Evolutionary conservation across 2,329 filamentous ascomycete genomes (phyloP).

Genomic region (Cyphellophora europaea): DNA sequence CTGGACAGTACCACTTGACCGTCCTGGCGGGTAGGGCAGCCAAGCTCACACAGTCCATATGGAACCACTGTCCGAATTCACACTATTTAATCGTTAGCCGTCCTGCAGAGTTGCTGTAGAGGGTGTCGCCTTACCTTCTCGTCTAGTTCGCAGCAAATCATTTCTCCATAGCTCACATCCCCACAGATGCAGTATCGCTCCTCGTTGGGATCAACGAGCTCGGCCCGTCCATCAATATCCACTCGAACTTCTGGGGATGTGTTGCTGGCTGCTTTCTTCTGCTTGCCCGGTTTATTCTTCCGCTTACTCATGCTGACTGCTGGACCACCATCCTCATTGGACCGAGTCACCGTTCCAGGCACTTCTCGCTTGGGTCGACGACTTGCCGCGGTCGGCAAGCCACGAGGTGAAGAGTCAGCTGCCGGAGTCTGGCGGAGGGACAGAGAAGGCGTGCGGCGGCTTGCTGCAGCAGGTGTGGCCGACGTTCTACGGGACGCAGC

Average conservation of each 20-base stretch:
- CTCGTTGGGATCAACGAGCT: constrained; percentile 52
- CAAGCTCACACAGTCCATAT: constrained; percentile 51
- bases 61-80: constrained; percentile 57
- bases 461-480: background rate
- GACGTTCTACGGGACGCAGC: background rate
- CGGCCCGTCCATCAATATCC: constrained; percentile 38
- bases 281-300: constrained; percentile 42
- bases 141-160: constrained; percentile 57
- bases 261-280: constrained; percentile 16
- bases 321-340: constrained; percentile 49
- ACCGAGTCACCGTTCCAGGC: constrained; percentile 47
- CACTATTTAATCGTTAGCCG: constrained; percentile 35
- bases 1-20: constrained; percentile 58
- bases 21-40: constrained; percentile 49
- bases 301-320: constrained; percentile 54
- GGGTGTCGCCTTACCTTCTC: constrained; percentile 32
- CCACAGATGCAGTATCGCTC: constrained; percentile 56
- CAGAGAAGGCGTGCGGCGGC: constrained; percentile 11
- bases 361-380: constrained; percentile 50
- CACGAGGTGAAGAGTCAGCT: constrained; percentile 31
- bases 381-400: constrained; percentile 24
- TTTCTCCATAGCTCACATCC: constrained; percentile 55
- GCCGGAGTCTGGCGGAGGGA: constrained; percentile 25
- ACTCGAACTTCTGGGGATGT: constrained; percentile 28
- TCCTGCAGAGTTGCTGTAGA: constrained; percentile 2